Evolutionary conservation across 148 eudicot genomes (phyloP).

Genomic region (Beta vulgaris): DNA sequence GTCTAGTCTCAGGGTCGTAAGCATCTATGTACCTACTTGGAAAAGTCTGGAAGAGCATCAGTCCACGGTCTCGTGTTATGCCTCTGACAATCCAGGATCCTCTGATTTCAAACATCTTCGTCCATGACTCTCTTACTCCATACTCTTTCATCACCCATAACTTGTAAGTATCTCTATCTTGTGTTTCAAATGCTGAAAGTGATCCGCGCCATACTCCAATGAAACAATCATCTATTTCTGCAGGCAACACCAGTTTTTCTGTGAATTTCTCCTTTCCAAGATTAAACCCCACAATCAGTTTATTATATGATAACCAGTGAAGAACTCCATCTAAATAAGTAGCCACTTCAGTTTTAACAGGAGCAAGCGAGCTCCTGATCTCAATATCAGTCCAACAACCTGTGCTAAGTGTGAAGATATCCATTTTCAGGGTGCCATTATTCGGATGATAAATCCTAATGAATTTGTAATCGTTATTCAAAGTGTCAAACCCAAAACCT

Average conservation of each 20-base stretch:
- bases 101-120: background rate
- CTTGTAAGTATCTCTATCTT: background rate
- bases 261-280: conserved; percentile 7
- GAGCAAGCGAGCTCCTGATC: background rate
- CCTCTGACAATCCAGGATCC: background rate
- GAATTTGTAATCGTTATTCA: conserved; percentile 12
- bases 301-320: conserved; percentile 9
- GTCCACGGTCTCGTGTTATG: no score
- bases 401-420: conserved; percentile 15
- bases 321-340: conserved; percentile 3
- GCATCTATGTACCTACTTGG: no score
- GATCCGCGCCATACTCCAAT: conserved; percentile 12
- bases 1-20: no score
- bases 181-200: conserved; percentile 7
- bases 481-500: conserved; percentile 18
- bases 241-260: conserved; percentile 10
- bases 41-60: no score
- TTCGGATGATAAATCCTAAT: background rate
- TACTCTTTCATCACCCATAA: conserved; percentile 26
- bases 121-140: conserved; percentile 11
- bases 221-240: background rate
- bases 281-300: conserved; percentile 13
- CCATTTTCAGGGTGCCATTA: background rate
- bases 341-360: background rate
- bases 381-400: background rate